Conservation (phyloP, 139 green algal species). For the Spirogloea muscicola region DNA sequence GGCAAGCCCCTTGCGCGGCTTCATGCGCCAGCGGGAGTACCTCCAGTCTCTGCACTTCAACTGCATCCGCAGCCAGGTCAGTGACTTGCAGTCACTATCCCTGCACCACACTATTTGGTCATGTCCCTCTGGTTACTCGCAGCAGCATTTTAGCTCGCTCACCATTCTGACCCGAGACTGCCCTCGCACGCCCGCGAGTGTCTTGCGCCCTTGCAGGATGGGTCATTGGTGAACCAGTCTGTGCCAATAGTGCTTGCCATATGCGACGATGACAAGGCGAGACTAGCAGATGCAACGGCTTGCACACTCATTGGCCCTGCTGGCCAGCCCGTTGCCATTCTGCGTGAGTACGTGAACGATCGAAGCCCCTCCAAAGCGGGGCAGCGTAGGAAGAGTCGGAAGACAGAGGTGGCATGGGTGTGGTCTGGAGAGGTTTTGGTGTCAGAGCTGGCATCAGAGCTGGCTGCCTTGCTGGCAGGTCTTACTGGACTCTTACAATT, state of each 20-base stretch:
- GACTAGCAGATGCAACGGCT: conserved; percentile 19
- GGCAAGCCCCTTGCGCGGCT: conserved; percentile 31
- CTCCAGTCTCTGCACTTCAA: conserved; percentile 44
- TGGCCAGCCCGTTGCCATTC: conserved; percentile 37
- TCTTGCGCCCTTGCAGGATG: conserved; percentile 27
- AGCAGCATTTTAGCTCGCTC: no score
- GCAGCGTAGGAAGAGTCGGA: no score
- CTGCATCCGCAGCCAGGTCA: conserved; percentile 13
- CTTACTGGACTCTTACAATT: no score
- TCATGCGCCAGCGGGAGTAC: conserved; percentile 39
- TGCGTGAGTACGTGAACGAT: conserved; percentile 17
- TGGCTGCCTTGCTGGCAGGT: no score
- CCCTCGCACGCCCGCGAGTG: no score
- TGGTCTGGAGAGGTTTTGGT: no score
- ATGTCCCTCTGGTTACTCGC: no score
- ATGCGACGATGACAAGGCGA: conserved; percentile 21
- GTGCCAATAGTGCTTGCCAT: conserved; percentile 44
- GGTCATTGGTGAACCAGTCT: conserved; percentile 26
- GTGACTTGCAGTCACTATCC: no score
- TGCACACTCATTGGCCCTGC: conserved; percentile 8
- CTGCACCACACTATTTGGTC: no score
- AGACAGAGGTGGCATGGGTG: no score
- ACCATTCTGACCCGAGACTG: no score
- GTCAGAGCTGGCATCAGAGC: no score
- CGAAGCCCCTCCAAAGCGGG: background rate